Base-by-base conservation (phyloP, 257 asterid genomes). In the Handroanthus guayacan region DNA sequence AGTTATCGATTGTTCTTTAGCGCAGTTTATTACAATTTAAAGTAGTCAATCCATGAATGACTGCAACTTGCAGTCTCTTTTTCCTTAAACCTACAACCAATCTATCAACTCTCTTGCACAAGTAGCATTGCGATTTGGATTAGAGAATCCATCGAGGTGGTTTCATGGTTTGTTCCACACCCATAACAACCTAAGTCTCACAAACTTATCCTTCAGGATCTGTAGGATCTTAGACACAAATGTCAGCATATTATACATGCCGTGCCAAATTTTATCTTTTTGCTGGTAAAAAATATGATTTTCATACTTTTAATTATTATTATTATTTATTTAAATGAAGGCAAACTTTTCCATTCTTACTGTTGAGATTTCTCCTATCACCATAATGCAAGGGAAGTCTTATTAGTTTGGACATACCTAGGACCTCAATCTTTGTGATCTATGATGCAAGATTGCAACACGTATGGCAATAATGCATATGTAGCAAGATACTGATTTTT, bases 401-500 rank as follows among this genome's bases (percentile, higher is more conserved):
- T 3, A 5, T 5, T 13, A 2, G 6, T 5, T 52, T n/a, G 58
- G 58, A 52, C 25, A 45, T 44, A 68, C 44, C 37, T 60, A 39
- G 60, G 64, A 18, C 80, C 64, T 7, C 17, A 51, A 25, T 52
- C 6, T 25, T 51, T 34, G 47, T 13, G 41, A 50, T n/a, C 48
- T 71, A 31, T 25, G 55, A 54, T 54, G 25, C 20, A 66, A 44
- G 1, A 13, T 54, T 45, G 43, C 47, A 73, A 57, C 25, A 82
- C 12, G 52, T 61, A 51, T 44, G 72, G 63, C 17, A 44, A 43
- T 45, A 47, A 36, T 12, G 66, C 0, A 69, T 25, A 57, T 45
- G 61, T 47, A 78, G 34, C 20, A 37, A 55, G 75, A 52, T 39
- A 37, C n/a, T 51, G 51, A 75, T 11, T 41, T 45, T 57, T 62